These are phyloP conservation scores for Geotrichum carabidarum DNA, from an alignment of 1,139 yeast species.

Conservation along the genomic window DNA sequence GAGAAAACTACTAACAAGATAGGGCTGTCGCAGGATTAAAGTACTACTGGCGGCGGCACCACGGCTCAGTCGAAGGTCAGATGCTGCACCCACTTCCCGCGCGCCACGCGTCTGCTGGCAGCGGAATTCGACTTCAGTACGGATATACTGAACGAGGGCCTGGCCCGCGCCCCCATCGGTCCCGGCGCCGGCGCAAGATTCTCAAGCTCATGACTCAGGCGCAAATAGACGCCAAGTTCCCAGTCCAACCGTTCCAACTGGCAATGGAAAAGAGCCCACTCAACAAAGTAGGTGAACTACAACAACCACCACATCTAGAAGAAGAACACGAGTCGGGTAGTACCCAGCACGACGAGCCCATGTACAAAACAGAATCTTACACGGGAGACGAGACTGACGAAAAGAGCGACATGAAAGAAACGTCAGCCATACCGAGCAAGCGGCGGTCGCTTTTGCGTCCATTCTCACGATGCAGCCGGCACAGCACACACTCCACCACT, in stretches of 20 bases:
- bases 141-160: constrained; percentile 26
- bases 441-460: constrained; percentile 6
- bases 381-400: constrained; percentile 2
- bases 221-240: constrained; percentile 12
- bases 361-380: neutral
- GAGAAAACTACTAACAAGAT: neutral
- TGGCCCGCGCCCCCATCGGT: constrained; percentile 27
- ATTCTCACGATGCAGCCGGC: neutral
- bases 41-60: constrained; percentile 35
- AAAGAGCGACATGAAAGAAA: neutral
- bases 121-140: neutral
- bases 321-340: neutral
- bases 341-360: neutral
- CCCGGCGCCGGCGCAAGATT: constrained; percentile 20
- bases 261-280: constrained; percentile 6
- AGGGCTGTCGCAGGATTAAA: constrained; percentile 35
- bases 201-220: constrained; percentile 16
- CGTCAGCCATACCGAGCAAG: neutral
- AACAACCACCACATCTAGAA: neutral
- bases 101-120: neutral
- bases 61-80: constrained; percentile 16
- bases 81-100: constrained; percentile 1
- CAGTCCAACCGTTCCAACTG: neutral
- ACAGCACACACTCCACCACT: neutral
- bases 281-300: neutral